Evolutionary conservation across 805 yeast species (phyloP), one percentile per base, ranked within the genome.

Genomic region (Diddensiella caesifluorescens): DNA sequence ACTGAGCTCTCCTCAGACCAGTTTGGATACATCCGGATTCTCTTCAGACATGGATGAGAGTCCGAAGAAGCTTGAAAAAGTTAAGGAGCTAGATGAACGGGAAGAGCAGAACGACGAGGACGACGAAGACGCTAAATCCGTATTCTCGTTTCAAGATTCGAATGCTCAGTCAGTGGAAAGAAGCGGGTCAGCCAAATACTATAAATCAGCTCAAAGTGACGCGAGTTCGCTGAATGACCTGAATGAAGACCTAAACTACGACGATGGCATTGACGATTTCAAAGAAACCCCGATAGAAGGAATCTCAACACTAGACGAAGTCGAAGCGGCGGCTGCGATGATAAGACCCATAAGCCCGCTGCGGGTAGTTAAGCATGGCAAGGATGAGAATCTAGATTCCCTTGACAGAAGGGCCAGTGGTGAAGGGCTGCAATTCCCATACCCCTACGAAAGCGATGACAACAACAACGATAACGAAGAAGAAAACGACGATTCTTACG

Each of bases 121-220:
- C 18, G 41, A 37, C 9, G 46, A 36, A 7, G 50, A 49, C n/a
- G 53, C 52, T 26, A 49, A 47, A 6, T 60, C 64, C 34, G 57
- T 65, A 39, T 77, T 77, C 49, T 76, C 81, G 1, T 77, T 77
- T 48, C 76, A 73, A 38, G 32, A 29, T 19, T 29, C 32, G 15
- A 62, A 58, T 5, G 67, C 72, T n/a, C 77, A 77, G 3, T 31
- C 36, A 20, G 46, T 50, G n/a, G 51, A 47, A 10, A 63, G 81
- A 45, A 74, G 74, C 39, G 62, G 73, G 1, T 75, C 80, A 0
- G 68, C 71, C 18, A 70, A 73, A 44, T 77, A 75, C 53, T 76
- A 77, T 54, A 71, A 71, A 39, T n/a, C n/a, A n/a, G 52, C 55
- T 3, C 51, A 48, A 3, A 37, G 42, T 4, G 32, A 35, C 5